phyloP scores from a whole-genome alignment of 306 rosid species.

The Pyrus pyrifolia region DNA sequence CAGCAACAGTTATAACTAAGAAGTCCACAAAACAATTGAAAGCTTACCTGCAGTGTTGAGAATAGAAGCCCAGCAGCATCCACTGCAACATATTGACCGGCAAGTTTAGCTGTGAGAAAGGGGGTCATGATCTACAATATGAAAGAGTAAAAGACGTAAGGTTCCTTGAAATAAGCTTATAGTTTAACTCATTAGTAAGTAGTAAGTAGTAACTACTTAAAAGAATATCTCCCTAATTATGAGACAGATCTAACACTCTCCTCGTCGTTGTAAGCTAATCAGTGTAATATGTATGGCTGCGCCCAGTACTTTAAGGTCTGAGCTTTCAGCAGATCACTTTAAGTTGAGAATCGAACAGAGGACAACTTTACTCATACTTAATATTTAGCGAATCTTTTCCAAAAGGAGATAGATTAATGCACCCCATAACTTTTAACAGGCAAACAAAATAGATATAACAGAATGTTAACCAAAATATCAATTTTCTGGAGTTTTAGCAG shows the following conservation, averaged over 20 bases:
- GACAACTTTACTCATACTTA: not conserved
- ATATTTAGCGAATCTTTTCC: not conserved
- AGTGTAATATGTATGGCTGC: not conserved
- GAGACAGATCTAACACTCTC: not conserved
- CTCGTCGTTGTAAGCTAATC: not conserved
- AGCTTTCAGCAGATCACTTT: not conserved
- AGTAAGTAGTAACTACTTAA: not conserved
- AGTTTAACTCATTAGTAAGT: not conserved
- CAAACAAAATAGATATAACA: not conserved
- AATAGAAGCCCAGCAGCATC: slow-evolving; percentile 62
- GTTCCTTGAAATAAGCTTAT: not conserved
- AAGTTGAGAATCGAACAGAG: not conserved
- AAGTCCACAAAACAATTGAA: not conserved
- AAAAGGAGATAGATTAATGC: not conserved
- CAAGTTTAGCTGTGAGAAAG: slow-evolving; percentile 74
- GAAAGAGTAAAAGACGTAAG: not conserved
- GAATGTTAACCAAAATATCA: not conserved
- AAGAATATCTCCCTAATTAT: not conserved
- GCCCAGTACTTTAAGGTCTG: not conserved
- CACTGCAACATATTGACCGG: slow-evolving; percentile 78
- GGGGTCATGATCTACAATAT: slow-evolving; percentile 80
- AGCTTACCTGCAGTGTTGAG: slow-evolving; percentile 62
- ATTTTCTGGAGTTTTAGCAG: not conserved
- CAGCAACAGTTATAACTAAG: not conserved
- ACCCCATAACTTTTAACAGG: not conserved